Base-by-base conservation (phyloP, 345 rosid species). In the Salix viminalis region DNA sequence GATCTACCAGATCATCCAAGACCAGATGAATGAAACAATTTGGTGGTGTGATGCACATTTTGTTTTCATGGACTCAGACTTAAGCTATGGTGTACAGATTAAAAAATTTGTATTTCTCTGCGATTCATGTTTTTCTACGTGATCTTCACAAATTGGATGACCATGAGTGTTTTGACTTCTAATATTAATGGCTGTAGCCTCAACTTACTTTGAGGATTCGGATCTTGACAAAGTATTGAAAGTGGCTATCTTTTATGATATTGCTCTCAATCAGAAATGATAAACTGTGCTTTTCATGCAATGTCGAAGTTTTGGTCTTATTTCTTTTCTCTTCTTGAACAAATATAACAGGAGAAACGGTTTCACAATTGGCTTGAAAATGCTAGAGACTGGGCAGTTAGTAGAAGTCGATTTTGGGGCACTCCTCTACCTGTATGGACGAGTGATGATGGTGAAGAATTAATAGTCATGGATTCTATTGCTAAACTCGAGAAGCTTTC, bases 291-390 rank as follows among this genome's bases (percentile, higher is more conserved):
- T 2, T 65, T 44, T 61, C 15, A 46, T 62, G 36, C 65, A 64
- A 18, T 64, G 9, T 18, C 28, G 26, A 24, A 4, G 32, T 39
- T 28, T 21, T 23, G 68, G 34, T 5, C 8, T 5, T 39, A 21
- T 62, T 19, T n/a, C 42, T 61, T 46, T 5, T 18, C 18, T 46
- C 11, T 39, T 24, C 32, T 15, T 32, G 7, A 6, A 26, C 56
- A 42, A 82, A 67, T 68, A 69, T 52, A 52, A 52, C 88, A 94
- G 98, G 97, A 92, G 44, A 96, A 96, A 76, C 93, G 99, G 64
- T 96, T 96, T 81, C 98, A 96, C 82, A 96, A 96, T 86, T 96
- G 99, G 99, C 89, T 96, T 73, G 98, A 96, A 81, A 96, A 93
- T 88, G 99, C 98, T 62, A 85, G 98, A 82, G 99, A 96, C 85